A percentile compares a stretch with the other conserved stretches of the same genome.
phyloP scores from a whole-genome alignment of 768 basidiomycete genomes.

The Pleurotus eryngii region DNA sequence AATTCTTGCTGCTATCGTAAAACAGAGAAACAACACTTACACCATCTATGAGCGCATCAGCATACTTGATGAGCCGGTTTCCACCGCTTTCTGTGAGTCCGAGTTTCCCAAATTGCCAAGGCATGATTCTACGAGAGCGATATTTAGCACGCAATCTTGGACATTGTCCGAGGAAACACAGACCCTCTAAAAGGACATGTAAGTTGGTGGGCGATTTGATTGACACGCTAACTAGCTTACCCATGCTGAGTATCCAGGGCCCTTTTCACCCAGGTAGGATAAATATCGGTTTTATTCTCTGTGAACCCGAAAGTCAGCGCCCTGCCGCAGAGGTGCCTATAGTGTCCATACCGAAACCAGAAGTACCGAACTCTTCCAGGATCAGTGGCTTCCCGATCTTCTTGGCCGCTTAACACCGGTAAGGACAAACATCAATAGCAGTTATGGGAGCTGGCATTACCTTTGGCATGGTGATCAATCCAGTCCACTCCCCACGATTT shows the following conservation, averaged over 20 bases:
- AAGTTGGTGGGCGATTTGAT: too few relatives aligned
- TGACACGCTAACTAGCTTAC: constrained; percentile 25
- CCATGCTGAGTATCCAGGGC: constrained; percentile 49
- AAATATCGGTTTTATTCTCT: constrained; percentile 50
- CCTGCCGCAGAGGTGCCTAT: background rate
- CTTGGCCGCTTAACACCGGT: constrained; percentile 36
- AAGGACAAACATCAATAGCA: background rate
- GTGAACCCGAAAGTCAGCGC: background rate
- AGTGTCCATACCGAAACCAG: constrained; percentile 34
- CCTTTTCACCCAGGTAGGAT: constrained; percentile 46
- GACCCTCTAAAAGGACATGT: too few relatives aligned
- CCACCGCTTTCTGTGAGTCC: constrained; percentile 49
- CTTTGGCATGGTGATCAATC: constrained; percentile 52
- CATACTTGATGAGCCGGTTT: constrained; percentile 52
- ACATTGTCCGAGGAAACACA: too few relatives aligned
- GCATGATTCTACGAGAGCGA: constrained; percentile 40
- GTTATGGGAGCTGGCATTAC: constrained; percentile 21
- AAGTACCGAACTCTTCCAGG: constrained; percentile 61
- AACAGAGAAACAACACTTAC: constrained; percentile 17
- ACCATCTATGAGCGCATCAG: constrained; percentile 48
- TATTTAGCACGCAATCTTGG: too few relatives aligned
- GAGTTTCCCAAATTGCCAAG: constrained; percentile 55
- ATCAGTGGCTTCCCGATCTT: constrained; percentile 57
- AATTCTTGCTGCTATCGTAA: too few relatives aligned
- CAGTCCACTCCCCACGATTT: constrained; percentile 53